Conservation (phyloP, 1,284 basidiomycete species). For the Vanrija pseudolonga region DNA sequence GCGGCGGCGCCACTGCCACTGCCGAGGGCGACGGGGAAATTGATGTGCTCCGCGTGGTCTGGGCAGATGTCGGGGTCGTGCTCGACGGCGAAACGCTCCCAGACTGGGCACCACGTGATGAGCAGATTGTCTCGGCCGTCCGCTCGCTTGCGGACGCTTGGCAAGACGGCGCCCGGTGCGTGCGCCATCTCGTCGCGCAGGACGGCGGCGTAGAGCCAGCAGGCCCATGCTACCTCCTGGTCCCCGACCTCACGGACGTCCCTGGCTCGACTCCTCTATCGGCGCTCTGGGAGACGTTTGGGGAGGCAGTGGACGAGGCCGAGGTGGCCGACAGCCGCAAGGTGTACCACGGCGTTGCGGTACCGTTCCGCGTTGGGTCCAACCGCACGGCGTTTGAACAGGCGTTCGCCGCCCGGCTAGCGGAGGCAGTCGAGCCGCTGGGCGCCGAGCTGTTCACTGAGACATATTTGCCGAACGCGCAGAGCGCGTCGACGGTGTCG, state of each 20-base stretch:
- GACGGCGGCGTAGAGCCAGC: conserved; percentile 4
- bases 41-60: conserved; percentile 32
- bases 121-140: conserved; percentile 4
- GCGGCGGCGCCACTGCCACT: conserved; percentile 38
- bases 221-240: conserved; percentile 30
- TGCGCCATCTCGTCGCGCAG: conserved; percentile 22
- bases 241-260: conserved; percentile 5
- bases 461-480: conserved; percentile 15
- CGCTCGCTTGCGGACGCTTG: conserved; percentile 24
- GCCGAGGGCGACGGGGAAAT: conserved; percentile 40
- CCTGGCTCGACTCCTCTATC: conserved; percentile 6
- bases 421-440: conserved; percentile 12
- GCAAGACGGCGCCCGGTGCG: conserved; percentile 27
- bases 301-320: background rate
- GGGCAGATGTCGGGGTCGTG: conserved; percentile 43
- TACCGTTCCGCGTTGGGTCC: conserved; percentile 25
- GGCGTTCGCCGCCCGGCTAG: conserved; percentile 20
- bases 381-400: conserved; percentile 21
- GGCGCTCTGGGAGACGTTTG: background rate
- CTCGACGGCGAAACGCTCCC: conserved; percentile 28
- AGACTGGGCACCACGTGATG: conserved; percentile 8
- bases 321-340: conserved; percentile 2
- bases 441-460: conserved; percentile 41
- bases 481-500: background rate
- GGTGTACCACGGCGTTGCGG: conserved; percentile 31